These are phyloP conservation scores for Coniochaeta sp. DNA, from an alignment of 2,329 filamentous ascomycete species.

Conservation along the genomic window DNA sequence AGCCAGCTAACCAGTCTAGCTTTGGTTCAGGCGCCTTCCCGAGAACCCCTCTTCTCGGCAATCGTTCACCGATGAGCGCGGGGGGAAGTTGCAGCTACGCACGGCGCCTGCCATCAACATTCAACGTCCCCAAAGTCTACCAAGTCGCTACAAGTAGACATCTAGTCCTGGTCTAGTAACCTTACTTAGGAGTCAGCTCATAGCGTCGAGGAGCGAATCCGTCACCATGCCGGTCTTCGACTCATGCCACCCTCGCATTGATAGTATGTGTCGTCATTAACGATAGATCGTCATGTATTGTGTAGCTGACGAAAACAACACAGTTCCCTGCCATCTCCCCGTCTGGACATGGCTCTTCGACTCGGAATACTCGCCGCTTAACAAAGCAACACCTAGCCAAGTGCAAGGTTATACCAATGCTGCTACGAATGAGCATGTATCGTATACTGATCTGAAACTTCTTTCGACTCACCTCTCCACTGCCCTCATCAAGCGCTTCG, in stretches of 20 bases:
- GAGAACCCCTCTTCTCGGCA: too few relatives aligned
- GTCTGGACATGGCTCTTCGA: slow-evolving; percentile 59
- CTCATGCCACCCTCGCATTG: not conserved
- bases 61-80: too few relatives aligned
- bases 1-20: too few relatives aligned
- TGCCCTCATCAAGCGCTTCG: slow-evolving; percentile 47
- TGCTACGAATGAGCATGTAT: slow-evolving; percentile 49
- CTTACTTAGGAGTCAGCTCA: too few relatives aligned
- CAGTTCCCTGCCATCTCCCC: slow-evolving; percentile 46
- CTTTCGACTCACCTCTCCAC: slow-evolving; percentile 54
- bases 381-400: slow-evolving; percentile 19
- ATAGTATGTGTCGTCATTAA: not conserved
- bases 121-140: too few relatives aligned
- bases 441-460: slow-evolving; percentile 50
- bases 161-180: too few relatives aligned
- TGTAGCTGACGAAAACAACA: not conserved
- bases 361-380: slow-evolving; percentile 34
- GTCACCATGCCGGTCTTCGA: not conserved
- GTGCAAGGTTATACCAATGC: slow-evolving; percentile 52
- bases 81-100: too few relatives aligned
- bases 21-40: too few relatives aligned
- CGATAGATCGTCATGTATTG: not conserved
- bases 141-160: too few relatives aligned
- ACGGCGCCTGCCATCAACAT: too few relatives aligned
- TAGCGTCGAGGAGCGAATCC: too few relatives aligned